Evolutionary conservation across 345 rosid species (phyloP).

Genomic region (Rhodomyrtus tomentosa): DNA sequence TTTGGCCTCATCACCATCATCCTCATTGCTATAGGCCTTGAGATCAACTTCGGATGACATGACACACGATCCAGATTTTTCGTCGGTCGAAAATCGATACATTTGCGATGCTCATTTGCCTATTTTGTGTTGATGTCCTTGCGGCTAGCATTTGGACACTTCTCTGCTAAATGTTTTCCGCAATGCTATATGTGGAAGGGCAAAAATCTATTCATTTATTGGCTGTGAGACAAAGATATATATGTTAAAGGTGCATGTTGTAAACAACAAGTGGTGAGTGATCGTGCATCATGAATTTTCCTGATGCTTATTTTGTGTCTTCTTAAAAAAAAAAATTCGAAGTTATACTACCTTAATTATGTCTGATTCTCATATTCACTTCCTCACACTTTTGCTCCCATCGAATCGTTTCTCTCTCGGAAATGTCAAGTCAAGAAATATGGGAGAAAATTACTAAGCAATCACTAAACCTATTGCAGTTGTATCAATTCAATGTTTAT

Average conservation of each 20-base stretch:
- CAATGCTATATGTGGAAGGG: not conserved
- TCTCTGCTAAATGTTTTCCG: not conserved
- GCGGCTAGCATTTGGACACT: not conserved
- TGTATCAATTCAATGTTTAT: too few species aligned
- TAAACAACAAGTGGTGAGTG: not conserved
- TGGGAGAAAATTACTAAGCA: too few species aligned
- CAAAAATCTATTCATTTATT: not conserved
- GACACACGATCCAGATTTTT: not conserved
- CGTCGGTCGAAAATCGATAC: not conserved
- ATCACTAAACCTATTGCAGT: too few species aligned
- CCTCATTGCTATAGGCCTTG: slow-evolving; percentile 61
- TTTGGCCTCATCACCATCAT: slow-evolving; percentile 37
- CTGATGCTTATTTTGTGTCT: not conserved
- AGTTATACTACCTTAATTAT: not conserved
- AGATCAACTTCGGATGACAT: slow-evolving; percentile 66
- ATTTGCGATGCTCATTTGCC: not conserved
- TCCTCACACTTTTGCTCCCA: not conserved
- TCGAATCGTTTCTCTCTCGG: not conserved
- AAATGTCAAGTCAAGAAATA: not conserved
- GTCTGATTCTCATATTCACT: not conserved
- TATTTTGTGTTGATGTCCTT: not conserved
- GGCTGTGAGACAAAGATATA: not conserved
- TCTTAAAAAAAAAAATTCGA: not conserved
- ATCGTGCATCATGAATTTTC: not conserved
- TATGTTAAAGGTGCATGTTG: not conserved